A percentile compares a stretch with the other conserved stretches of the same genome.
These are phyloP conservation scores for Penicillium longicatenatum DNA, from an alignment of 495 filamentous ascomycete species.

Conservation along the genomic window DNA sequence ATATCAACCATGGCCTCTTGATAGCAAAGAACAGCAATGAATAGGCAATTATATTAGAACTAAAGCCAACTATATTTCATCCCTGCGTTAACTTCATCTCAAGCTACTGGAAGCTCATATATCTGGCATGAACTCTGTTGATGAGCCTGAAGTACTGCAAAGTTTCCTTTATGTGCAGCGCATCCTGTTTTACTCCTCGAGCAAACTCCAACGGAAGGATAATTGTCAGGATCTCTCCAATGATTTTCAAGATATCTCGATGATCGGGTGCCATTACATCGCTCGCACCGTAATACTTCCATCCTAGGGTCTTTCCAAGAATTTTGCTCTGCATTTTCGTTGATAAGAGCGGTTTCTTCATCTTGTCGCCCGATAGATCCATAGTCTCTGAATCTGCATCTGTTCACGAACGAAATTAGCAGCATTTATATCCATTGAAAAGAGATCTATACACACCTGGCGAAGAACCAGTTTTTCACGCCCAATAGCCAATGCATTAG, in stretches of 20 bases:
- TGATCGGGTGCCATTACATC: neutral
- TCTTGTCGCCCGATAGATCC: neutral
- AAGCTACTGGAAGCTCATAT: neutral
- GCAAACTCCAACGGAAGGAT: neutral
- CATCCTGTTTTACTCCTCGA: neutral
- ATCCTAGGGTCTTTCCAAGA: neutral
- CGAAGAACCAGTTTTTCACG: no score
- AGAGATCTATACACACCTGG: no score
- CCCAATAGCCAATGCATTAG: no score
- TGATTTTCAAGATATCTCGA: neutral
- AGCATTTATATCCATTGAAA: no score
- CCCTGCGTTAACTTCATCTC: neutral
- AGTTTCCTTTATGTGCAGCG: neutral
- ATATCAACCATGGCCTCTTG: no score
- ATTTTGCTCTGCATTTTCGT: neutral
- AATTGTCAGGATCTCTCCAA: neutral
- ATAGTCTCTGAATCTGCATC: no score
- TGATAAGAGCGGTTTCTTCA: neutral
- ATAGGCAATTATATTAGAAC: no score
- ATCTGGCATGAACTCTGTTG: neutral
- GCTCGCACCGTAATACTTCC: neutral
- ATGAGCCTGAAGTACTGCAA: neutral
- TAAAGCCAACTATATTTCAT: neutral
- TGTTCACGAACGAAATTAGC: no score
- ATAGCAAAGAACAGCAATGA: no score